These are phyloP conservation scores for Sungouiozyma intestinalis DNA, from an alignment of 805 yeast species.

Conservation along the genomic window DNA sequence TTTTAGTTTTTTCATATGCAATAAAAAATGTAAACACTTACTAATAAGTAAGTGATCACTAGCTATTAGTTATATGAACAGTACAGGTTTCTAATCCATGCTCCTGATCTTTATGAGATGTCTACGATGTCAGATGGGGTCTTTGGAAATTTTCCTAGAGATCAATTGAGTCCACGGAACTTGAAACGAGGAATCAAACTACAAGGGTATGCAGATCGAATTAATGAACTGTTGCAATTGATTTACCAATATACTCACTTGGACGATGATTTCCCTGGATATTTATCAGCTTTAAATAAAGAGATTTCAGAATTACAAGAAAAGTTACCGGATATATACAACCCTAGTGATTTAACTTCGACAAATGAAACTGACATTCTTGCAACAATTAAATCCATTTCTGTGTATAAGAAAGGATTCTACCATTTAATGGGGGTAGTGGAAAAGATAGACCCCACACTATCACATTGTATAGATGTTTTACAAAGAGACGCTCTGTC, in stretches of 20 bases:
- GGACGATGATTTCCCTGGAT: neutral
- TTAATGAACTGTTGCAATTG: conserved; percentile 1
- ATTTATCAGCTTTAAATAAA: conserved; percentile 1
- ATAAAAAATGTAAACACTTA: neutral
- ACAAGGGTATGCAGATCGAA: conserved; percentile 4
- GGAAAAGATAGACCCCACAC: conserved; percentile 28
- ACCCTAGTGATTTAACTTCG: neutral
- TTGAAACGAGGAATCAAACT: neutral
- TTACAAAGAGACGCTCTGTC: conserved; percentile 21
- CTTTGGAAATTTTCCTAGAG: neutral
- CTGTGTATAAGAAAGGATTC: neutral
- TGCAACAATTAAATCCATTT: conserved; percentile 1
- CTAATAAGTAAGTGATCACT: neutral
- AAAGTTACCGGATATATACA: neutral
- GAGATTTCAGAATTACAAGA: conserved; percentile 1
- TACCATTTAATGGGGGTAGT: conserved; percentile 20
- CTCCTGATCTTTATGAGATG: neutral
- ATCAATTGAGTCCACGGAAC: neutral
- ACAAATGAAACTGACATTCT: neutral
- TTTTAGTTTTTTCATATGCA: neutral
- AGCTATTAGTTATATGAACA: no score
- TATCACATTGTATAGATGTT: conserved; percentile 28
- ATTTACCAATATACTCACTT: conserved; percentile 1
- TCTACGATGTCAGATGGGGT: neutral
- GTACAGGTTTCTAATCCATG: no score